Evolutionary conservation across 2,329 filamentous ascomycete genomes (phyloP).

Genomic region (Teratosphaeriaceae sp.): DNA sequence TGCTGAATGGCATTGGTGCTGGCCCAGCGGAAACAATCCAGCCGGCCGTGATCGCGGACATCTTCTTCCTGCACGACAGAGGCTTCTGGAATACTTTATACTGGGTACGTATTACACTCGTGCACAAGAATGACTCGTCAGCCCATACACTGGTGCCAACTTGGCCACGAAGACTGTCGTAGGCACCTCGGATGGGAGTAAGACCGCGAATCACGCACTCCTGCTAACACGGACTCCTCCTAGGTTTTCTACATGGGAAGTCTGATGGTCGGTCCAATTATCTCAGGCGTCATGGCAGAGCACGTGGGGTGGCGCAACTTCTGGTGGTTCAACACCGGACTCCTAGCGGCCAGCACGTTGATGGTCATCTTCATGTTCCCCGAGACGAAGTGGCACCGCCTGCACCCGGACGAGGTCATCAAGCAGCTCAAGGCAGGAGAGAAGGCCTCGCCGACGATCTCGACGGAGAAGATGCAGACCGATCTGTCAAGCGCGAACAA

Average conservation of each 20-base stretch:
- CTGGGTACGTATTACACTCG: conserved; percentile 45
- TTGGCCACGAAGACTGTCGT: too few species aligned
- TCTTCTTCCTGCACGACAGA: conserved; percentile 56
- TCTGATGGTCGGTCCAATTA: conserved; percentile 52
- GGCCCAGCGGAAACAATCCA: conserved; percentile 57
- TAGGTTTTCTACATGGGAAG: conserved; percentile 52
- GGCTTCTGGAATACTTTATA: conserved; percentile 58
- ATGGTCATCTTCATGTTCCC: conserved; percentile 55
- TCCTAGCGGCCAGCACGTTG: conserved; percentile 45
- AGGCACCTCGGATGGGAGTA: too few species aligned
- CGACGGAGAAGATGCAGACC: conserved; percentile 14
- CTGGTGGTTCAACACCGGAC: conserved; percentile 58
- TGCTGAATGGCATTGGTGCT: conserved; percentile 57
- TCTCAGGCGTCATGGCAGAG: conserved; percentile 55
- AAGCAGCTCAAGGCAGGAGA: conserved; percentile 3
- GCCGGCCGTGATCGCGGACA: conserved; percentile 57
- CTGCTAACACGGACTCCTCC: neutral
- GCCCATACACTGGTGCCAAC: too few species aligned
- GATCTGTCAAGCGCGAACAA: conserved; percentile 19
- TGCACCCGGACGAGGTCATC: conserved; percentile 27
- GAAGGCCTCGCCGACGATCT: conserved; percentile 9
- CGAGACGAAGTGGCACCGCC: conserved; percentile 54
- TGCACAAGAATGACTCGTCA: too few species aligned
- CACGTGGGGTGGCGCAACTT: conserved; percentile 55
- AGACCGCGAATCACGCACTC: too few species aligned